Evolutionary conservation across 2,329 filamentous ascomycete species (phyloP).

Genomic region (Arthroderma sp.): DNA sequence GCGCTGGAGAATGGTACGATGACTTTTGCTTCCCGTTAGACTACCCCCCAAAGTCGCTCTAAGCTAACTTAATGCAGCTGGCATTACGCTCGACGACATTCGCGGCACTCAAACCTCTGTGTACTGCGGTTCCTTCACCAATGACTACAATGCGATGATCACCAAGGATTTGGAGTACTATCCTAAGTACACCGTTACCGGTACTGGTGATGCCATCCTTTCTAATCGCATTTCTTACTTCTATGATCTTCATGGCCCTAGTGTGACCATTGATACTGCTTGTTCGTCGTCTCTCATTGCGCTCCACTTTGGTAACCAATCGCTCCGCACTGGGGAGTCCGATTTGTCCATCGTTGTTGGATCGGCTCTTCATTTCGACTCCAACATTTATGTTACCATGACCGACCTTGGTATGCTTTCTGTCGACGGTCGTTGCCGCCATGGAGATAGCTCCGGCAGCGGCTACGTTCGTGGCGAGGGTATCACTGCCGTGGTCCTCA

Average conservation of each 20-base stretch:
- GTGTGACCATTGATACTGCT: slow-evolving; percentile 17
- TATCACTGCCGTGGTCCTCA: slow-evolving; percentile 61
- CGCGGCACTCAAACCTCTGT: slow-evolving; percentile 21
- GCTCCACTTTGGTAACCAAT: slow-evolving; percentile 13
- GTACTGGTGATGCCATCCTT: slow-evolving; percentile 17
- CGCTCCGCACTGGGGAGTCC: slow-evolving; percentile 14
- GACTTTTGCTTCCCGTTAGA: background rate
- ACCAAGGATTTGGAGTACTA: slow-evolving; percentile 14
- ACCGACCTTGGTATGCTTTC: slow-evolving; percentile 7
- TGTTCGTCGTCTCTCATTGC: slow-evolving; percentile 18
- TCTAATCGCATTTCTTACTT: slow-evolving; percentile 20
- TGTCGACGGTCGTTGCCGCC: slow-evolving; percentile 53
- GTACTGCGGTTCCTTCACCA: slow-evolving; percentile 18
- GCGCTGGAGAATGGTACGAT: slow-evolving; percentile 14
- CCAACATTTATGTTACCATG: slow-evolving; percentile 8
- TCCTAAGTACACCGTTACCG: slow-evolving; percentile 15
- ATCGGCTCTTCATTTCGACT: slow-evolving; percentile 10
- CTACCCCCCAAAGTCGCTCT: background rate
- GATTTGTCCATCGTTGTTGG: slow-evolving; percentile 5
- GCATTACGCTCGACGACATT: slow-evolving; percentile 14
- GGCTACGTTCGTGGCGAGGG: slow-evolving; percentile 72
- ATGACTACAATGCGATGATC: slow-evolving; percentile 19
- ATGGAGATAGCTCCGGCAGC: slow-evolving; percentile 66
- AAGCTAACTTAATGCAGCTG: slow-evolving; percentile 10
- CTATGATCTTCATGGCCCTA: slow-evolving; percentile 19